Evolutionary conservation across 108 stramenopile genomes (phyloP), one percentile per base, ranked within the genome.

Genomic region (Schizochytrium sp.): DNA sequence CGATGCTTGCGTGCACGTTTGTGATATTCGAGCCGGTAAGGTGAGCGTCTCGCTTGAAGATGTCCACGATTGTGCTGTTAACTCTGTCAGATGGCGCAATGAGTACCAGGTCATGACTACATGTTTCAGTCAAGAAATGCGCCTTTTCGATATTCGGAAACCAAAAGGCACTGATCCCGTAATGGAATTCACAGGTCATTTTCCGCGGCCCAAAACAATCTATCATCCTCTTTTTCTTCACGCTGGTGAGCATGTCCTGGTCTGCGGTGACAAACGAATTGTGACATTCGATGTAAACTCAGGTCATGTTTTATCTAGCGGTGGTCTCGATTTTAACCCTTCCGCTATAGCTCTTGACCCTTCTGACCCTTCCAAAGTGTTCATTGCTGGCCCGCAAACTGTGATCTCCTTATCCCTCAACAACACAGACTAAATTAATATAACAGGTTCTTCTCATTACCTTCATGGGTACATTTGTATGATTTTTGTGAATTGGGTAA

Each of bases 41-140:
- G 15, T 69, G 10, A 0, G 8, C 15, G 64, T 15, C 2, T 44
- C 64, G 5, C 40, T 69, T 2, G 64, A 15, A 12, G 28, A 69
- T 15, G 64, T 69, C 5, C 64, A 69, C 64, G 64, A 7, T 8
- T 44, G 44, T 8, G 64, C 64, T 69, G 64, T 44, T 0, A 69
- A 69, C 15, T 69, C 64, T 38, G 64, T 69, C 42, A 38, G 64
- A 8, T 69, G 64, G 64, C 7, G 64, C 10, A 69, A 69, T 44
- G 64, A 69, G 64, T 38, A 69, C 28, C 64, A 69, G 28, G 42
- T 69, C 64, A 69, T 69, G 64, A 69, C 64, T 1, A 69, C 64
- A 8, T 44, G 64, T 44, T 69, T 69, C 28, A 44, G 15, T 2
- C 2, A 38, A 15, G 64, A 69, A 69, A 69, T 69, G 64, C 64